Percentiles rank a stretch among this genome's conserved stretches.
These are phyloP conservation scores for Fagus crenata DNA, from an alignment of 306 rosid species.

Conservation along the genomic window DNA sequence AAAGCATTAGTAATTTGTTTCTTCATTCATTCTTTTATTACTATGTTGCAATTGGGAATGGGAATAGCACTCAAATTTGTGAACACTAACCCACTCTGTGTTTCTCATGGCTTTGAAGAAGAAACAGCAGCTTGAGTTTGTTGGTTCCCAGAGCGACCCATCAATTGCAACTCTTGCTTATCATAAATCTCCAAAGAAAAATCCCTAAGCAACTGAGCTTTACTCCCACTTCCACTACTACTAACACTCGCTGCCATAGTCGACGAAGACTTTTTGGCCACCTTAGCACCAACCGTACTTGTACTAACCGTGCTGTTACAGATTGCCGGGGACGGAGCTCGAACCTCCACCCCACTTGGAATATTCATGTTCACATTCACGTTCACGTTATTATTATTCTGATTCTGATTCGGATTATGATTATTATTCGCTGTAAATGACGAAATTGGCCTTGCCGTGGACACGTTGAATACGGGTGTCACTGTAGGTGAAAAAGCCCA, in stretches of 20 bases:
- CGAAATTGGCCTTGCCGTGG: conserved; percentile 42
- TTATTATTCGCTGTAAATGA: conserved; percentile 14
- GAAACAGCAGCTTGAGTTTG: neutral
- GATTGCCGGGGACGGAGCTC: conserved; percentile 15
- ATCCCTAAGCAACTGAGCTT: conserved; percentile 47
- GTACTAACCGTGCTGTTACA: conserved; percentile 36
- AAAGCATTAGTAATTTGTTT: neutral
- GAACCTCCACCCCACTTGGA: conserved; percentile 20
- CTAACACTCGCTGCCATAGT: conserved; percentile 59
- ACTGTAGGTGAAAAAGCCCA: conserved; percentile 60
- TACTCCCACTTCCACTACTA: conserved; percentile 29
- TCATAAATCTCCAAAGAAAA: conserved; percentile 47
- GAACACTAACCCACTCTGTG: neutral
- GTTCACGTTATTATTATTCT: too few relatives aligned
- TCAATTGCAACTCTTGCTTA: conserved; percentile 45
- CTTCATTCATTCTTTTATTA: neutral
- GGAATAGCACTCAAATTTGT: neutral
- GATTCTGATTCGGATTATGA: too few relatives aligned
- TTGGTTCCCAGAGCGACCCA: conserved; percentile 33
- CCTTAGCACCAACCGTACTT: conserved; percentile 50
- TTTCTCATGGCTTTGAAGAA: conserved; percentile 10
- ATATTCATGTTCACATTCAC: conserved; percentile 10
- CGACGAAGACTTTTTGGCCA: conserved; percentile 39
- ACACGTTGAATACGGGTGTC: conserved; percentile 47
- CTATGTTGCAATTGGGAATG: neutral